phyloP scores from a whole-genome alignment of 768 basidiomycete species.

The Suillus occidentalis region DNA sequence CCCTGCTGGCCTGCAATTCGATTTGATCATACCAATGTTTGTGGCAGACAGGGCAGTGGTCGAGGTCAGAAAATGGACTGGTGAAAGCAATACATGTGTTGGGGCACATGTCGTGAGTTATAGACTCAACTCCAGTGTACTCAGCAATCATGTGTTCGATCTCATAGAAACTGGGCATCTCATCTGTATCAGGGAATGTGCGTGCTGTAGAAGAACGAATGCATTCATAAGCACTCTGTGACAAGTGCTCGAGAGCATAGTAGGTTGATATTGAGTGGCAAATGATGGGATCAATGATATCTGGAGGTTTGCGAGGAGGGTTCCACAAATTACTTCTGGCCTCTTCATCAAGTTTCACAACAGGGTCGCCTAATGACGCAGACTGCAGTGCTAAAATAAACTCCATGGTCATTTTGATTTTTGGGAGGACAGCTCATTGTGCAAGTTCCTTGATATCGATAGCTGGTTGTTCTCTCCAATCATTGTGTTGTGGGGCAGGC shows the following conservation, averaged over 20 bases:
- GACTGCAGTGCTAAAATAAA: not conserved
- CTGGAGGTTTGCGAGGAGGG: not conserved
- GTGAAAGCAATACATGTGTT: too few relatives aligned
- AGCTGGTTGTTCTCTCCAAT: not conserved
- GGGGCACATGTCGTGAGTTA: too few relatives aligned
- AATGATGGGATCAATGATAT: not conserved
- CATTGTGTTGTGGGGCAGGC: not conserved
- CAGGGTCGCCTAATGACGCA: not conserved
- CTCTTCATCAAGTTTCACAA: not conserved
- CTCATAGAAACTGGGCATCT: not conserved
- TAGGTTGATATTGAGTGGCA: not conserved
- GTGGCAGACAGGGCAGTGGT: too few relatives aligned
- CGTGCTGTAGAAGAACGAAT: not conserved
- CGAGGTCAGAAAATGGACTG: too few relatives aligned
- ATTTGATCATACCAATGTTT: too few relatives aligned
- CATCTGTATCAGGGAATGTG: not conserved
- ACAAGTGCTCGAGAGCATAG: not conserved
- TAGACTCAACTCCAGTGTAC: too few relatives aligned
- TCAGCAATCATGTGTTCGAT: too few relatives aligned
- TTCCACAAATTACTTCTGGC: not conserved
- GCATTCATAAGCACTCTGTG: not conserved
- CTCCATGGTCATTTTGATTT: not conserved
- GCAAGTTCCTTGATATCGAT: constrained; percentile 1
- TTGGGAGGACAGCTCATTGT: not conserved
- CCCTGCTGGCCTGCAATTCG: too few relatives aligned